Base-by-base conservation (phyloP, 2,329 filamentous ascomycete species). In the Stachybotrys elegans region DNA sequence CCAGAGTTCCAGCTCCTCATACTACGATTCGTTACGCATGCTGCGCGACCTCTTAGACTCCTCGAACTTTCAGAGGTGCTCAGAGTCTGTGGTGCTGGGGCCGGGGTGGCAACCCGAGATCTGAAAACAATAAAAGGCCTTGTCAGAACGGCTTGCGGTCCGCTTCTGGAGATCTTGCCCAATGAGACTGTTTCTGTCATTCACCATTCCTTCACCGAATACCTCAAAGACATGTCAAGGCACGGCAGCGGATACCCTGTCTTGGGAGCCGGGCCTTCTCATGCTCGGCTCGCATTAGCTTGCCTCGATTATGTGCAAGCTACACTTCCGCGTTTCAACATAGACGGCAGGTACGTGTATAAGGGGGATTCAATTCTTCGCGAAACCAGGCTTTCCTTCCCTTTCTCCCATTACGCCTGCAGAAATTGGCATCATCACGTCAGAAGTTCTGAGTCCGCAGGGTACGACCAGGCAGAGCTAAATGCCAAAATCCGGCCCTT, bases 141-240 rank as follows among this genome's bases (percentile, higher is more conserved):
- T 8, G 59, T 71, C 3, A 56, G 64, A 25, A 53, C 54, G 20
- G 60, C 63, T 3, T 72, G 67, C 48, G 70, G 70, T 0, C 65
- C 69, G 5, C 52, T 75, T 4, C 48, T 75, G 4, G 69, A 75
- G 46, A 62, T 73, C 12, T 55, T 68, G 4, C 60, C 66, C 12
- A 67, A 75, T 46, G 70, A 71, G 39, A 68, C 66, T 0, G 55
- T 73, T 19, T 61, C 58, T 17, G 61, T 74, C 8, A 61, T 74
- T 5, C 71, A 75, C 44, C 71, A 74, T 43, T 73, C 69, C 2
- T 63, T 75, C n/a, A 73, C 70, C 0, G 71, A 75, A 45, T 74
- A 66, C 49, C 59, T 73, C 11, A 51, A 53, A 27, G 57, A 55
- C 4, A 40, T 37, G 2, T 58, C 51, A 3, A 45, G 54, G 17